Evolutionary conservation across 2,329 filamentous ascomycete species (phyloP), one percentile per base, ranked within the genome.

Genomic region (Cladosporium austrohemisphaericum): DNA sequence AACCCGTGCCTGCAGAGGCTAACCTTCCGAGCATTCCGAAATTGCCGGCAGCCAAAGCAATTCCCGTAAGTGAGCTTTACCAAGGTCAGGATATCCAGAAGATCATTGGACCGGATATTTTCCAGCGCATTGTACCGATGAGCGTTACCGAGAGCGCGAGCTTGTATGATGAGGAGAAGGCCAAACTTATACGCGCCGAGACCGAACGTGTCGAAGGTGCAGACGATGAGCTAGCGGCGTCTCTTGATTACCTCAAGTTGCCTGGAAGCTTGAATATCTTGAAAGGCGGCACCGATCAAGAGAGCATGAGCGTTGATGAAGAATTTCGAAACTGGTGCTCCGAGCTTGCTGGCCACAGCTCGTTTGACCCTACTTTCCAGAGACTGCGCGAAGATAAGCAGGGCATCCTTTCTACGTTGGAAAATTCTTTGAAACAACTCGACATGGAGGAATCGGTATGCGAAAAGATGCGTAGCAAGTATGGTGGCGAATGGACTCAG

Each of bases 381-480:
- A 79, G 81, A 37, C 70, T 98, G 36, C 83, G 85, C 55, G 77
- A 81, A 20, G 86, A 93, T 60, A 95, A 92, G 67, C 80, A 86
- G 14, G 77, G 80, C 1, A 86, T 96, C 10, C 67, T 88, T 20
- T 75, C 76, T 2, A 79, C 83, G 2, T 69, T 98, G 49, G 90
- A 96, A 50, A 81, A 80, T 50, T 88, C 88, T 60, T 83, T 84
- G 49, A 95, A 95, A 66, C 87, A 94, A 61, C 72, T 98, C 33
- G 93, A 98, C 58, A 90, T 93, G 83, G 93, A 98, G 68, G 94
- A 97, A 71, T 94, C 88, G 49, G 88, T 97, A 0, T 98, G 93
- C 66, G 93, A 98, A 68, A 98, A 97, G 75, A 98, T 98, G 93
- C 82, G 93, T 38, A 94, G 90, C 10, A 98, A 98, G 67, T 97